phyloP scores from a whole-genome alignment of 805 yeast species.

The Saturnispora silvae region DNA sequence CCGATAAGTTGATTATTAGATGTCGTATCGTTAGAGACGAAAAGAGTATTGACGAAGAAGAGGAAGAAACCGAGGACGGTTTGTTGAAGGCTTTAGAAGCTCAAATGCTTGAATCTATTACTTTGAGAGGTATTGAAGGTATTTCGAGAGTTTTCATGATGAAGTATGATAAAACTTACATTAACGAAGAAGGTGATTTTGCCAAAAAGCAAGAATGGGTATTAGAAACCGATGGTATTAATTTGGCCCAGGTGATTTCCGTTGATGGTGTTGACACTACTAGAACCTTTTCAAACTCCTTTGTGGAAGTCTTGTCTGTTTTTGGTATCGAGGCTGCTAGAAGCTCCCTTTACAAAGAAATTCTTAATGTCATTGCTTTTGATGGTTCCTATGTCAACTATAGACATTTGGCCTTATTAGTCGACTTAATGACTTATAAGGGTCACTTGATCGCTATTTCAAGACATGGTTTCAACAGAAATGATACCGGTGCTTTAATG shows the following conservation, averaged over 20 bases:
- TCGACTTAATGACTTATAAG: constrained; percentile 96
- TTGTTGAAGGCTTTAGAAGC: constrained; percentile 90
- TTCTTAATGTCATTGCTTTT: constrained; percentile 93
- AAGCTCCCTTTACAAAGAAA: constrained; percentile 86
- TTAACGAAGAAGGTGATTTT: constrained; percentile 78
- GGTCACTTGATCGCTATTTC: constrained; percentile 98
- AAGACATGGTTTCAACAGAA: constrained; percentile 98
- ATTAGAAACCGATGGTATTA: constrained; percentile 96
- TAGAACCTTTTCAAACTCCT: constrained; percentile 90
- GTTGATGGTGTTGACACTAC: constrained; percentile 90
- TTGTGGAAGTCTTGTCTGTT: constrained; percentile 89
- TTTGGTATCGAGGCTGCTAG: constrained; percentile 98
- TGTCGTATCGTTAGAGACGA: constrained; percentile 98
- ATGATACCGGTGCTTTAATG: constrained; percentile 98
- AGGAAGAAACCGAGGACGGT: constrained; percentile 94
- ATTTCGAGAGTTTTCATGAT: constrained; percentile 85
- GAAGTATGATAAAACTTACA: constrained; percentile 64
- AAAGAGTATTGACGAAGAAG: constrained; percentile 84
- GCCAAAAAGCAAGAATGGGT: constrained; percentile 94
- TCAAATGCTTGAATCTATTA: constrained; percentile 90
- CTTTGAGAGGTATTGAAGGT: constrained; percentile 92
- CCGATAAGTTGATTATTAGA: constrained; percentile 91
- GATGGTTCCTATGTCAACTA: constrained; percentile 99
- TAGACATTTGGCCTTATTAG: constrained; percentile 95
- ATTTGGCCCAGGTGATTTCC: constrained; percentile 86